phyloP scores from a whole-genome alignment of 306 rosid species.

The Corylus americana region DNA sequence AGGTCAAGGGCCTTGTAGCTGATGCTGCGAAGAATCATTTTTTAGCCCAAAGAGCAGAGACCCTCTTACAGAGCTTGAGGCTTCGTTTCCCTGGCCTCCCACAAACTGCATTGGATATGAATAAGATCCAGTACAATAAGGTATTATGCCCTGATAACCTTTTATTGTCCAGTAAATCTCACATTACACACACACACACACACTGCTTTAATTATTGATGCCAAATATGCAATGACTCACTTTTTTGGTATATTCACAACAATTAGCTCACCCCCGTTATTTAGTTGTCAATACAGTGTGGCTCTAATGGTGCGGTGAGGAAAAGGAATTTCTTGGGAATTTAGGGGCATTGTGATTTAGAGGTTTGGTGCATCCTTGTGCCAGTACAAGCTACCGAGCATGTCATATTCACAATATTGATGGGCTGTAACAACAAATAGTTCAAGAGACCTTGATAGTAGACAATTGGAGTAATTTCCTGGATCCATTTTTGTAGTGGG shows the following conservation, averaged over 20 bases:
- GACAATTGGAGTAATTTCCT: not conserved
- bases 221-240: not conserved
- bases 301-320: not conserved
- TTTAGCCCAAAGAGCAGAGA: constrained; percentile 71
- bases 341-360: not conserved
- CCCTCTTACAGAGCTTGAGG: constrained; percentile 73
- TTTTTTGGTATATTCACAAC: not conserved
- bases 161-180: constrained; percentile 1
- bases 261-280: not conserved
- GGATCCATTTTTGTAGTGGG: not conserved
- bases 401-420: not conserved
- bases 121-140: constrained; percentile 87
- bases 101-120: constrained; percentile 88
- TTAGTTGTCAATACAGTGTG: not conserved
- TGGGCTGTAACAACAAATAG: not conserved
- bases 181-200: not conserved
- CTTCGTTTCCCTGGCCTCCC: constrained; percentile 87
- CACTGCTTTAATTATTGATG: not conserved
- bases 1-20: constrained; percentile 82
- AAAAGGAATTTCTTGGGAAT: not conserved
- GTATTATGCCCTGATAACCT: constrained; percentile 30
- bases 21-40: constrained; percentile 54
- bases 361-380: not conserved
- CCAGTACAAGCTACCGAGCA: not conserved
- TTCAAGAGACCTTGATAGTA: not conserved